phyloP scores from a whole-genome alignment of 2,329 filamentous ascomycete species.

The Trichophyton mentagrophytes region DNA sequence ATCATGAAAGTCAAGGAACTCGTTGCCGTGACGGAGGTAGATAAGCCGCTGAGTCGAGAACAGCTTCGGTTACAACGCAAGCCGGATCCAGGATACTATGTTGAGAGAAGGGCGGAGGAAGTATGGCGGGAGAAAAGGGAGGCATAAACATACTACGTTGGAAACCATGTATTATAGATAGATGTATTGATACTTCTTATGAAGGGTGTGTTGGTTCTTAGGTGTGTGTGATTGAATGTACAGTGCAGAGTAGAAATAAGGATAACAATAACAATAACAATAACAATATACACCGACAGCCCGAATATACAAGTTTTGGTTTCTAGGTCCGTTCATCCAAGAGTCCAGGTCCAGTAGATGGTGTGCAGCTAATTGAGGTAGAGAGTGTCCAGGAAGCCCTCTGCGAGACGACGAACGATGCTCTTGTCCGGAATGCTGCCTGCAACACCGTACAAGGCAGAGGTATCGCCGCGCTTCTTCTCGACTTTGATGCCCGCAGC shows the following conservation, averaged over 20 bases:
- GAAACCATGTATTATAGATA: conserved; percentile 1
- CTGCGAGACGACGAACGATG: conserved; percentile 79
- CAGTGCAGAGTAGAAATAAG: background rate
- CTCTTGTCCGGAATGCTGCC: conserved; percentile 92
- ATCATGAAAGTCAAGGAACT: conserved; percentile 92
- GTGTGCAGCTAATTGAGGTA: conserved; percentile 37
- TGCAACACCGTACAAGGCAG: conserved; percentile 86
- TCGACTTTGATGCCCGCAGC: conserved; percentile 44
- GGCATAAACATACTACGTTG: background rate
- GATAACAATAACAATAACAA: background rate
- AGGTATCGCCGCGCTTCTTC: conserved; percentile 53
- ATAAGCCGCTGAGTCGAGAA: conserved; percentile 46
- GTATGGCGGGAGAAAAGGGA: conserved; percentile 17
- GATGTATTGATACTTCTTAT: no score
- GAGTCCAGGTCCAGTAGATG: background rate
- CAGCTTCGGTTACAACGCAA: conserved; percentile 60
- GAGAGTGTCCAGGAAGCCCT: conserved; percentile 79
- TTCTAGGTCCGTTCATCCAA: no score
- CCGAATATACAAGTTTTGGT: background rate
- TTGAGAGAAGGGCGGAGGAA: conserved; percentile 46
- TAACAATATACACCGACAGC: background rate
- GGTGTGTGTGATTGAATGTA: background rate
- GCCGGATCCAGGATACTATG: conserved; percentile 67
- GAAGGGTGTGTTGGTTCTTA: no score
- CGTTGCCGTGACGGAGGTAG: conserved; percentile 69